A percentile compares a stretch with the other conserved stretches of the same genome.
phyloP scores from a whole-genome alignment of 2,329 filamentous ascomycete genomes.

The Epichloe sp. region DNA sequence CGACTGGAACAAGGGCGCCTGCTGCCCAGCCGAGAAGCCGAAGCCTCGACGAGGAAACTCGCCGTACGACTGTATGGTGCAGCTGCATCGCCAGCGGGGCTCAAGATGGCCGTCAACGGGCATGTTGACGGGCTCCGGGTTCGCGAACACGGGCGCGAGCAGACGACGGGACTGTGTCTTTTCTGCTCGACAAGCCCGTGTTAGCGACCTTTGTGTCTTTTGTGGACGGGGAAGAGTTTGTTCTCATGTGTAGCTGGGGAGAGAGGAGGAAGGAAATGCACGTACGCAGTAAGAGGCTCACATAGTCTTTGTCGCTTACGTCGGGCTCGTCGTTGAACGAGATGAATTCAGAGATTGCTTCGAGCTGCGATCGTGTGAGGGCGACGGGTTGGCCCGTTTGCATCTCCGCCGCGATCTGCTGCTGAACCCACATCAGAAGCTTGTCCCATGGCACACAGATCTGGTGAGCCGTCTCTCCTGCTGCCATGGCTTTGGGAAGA shows the following conservation, averaged over 20 bases:
- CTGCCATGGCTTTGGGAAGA: neutral
- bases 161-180: constrained; percentile 7
- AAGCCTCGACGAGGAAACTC: constrained; percentile 20
- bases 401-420: constrained; percentile 24
- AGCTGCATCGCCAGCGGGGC: constrained; percentile 15
- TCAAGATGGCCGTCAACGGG: constrained; percentile 12
- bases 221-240: neutral
- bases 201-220: neutral
- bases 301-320: constrained; percentile 14
- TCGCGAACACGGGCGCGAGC: constrained; percentile 6
- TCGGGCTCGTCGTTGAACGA: constrained; percentile 16
- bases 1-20: constrained; percentile 24
- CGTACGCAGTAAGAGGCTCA: constrained; percentile 18
- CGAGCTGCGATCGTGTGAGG: constrained; percentile 24
- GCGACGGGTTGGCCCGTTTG: constrained; percentile 19
- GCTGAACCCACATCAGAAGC: constrained; percentile 26
- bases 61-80: constrained; percentile 10
- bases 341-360: constrained; percentile 28
- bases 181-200: constrained; percentile 4
- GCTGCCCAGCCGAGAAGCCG: constrained; percentile 16
- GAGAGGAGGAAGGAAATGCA: neutral
- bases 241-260: neutral
- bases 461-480: neutral
- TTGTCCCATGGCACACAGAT: constrained; percentile 18
- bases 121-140: constrained; percentile 8